Conservation (phyloP, 257 asterid genomes). For the Solanum raphanifolium region DNA sequence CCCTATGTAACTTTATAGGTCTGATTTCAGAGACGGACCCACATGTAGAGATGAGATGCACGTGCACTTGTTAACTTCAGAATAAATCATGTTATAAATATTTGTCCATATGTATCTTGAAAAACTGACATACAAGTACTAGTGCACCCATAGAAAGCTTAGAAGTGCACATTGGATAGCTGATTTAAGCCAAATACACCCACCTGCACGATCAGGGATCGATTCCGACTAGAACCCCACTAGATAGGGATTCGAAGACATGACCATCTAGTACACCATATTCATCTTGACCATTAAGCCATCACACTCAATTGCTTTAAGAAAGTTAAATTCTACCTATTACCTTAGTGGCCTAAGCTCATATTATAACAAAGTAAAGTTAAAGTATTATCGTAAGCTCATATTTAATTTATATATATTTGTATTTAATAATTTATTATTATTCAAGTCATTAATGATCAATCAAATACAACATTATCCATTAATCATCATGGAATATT, state of each 20-base stretch:
- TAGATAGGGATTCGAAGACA: not conserved
- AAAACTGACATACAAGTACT: too few species aligned
- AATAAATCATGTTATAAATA: too few species aligned
- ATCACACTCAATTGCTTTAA: not conserved
- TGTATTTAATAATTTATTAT: too few species aligned
- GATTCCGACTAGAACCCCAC: too few species aligned
- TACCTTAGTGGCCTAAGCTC: too few species aligned
- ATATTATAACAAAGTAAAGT: not conserved
- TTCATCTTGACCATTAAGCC: not conserved
- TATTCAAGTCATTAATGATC: too few species aligned
- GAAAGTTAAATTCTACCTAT: not conserved
- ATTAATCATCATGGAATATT: too few species aligned
- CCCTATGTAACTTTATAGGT: too few species aligned
- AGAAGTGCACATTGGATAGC: not conserved
- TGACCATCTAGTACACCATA: accelerated
- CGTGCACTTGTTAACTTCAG: accelerated
- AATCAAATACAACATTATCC: not conserved
- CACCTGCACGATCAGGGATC: accelerated
- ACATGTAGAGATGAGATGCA: not conserved
- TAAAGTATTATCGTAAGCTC: not conserved
- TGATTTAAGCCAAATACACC: too few species aligned
- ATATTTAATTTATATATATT: too few species aligned
- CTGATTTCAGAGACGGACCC: accelerated
- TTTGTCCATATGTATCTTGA: too few species aligned
- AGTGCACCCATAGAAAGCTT: not conserved